These are phyloP conservation scores for Elaphomyces granulatus DNA, from an alignment of 495 filamentous ascomycete genomes.

Conservation along the genomic window DNA sequence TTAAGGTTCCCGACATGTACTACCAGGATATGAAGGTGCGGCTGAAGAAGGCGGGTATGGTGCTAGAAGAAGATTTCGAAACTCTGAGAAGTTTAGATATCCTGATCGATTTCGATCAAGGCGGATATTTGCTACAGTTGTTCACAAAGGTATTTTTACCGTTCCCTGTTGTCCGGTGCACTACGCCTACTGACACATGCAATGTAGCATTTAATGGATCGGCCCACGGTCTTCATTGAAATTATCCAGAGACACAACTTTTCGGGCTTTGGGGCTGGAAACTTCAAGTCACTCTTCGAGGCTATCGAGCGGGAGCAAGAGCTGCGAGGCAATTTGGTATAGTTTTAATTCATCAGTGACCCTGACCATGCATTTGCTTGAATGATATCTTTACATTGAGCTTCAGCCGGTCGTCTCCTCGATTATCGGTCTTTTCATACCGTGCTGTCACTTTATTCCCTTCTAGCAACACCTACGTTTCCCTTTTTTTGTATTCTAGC, in stretches of 20 bases:
- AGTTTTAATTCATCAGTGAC: no score
- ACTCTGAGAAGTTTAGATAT: slow-evolving; percentile 60
- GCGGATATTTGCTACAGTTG: slow-evolving; percentile 69
- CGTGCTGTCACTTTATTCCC: no score
- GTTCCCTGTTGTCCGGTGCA: background rate
- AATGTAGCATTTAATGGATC: slow-evolving; percentile 66
- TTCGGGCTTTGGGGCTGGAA: slow-evolving; percentile 82
- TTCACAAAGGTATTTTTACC: slow-evolving; percentile 56
- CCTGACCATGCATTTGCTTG: no score
- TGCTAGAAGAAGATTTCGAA: slow-evolving; percentile 61
- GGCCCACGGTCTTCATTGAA: slow-evolving; percentile 87
- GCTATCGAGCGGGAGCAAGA: slow-evolving; percentile 85
- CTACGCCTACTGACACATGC: slow-evolving; percentile 1
- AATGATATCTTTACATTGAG: no score
- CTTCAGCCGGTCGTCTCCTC: no score
- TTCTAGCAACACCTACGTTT: no score
- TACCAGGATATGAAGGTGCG: slow-evolving; percentile 62
- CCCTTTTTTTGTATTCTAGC: no score
- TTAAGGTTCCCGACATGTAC: slow-evolving; percentile 67
- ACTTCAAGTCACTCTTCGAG: slow-evolving; percentile 87
- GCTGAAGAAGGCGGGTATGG: slow-evolving; percentile 37
- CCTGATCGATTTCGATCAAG: slow-evolving; percentile 83
- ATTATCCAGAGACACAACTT: slow-evolving; percentile 85
- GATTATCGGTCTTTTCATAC: no score
- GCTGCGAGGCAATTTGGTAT: slow-evolving; percentile 58